Conservation (phyloP, 306 rosid genomes). For the Fragaria iinumae region DNA sequence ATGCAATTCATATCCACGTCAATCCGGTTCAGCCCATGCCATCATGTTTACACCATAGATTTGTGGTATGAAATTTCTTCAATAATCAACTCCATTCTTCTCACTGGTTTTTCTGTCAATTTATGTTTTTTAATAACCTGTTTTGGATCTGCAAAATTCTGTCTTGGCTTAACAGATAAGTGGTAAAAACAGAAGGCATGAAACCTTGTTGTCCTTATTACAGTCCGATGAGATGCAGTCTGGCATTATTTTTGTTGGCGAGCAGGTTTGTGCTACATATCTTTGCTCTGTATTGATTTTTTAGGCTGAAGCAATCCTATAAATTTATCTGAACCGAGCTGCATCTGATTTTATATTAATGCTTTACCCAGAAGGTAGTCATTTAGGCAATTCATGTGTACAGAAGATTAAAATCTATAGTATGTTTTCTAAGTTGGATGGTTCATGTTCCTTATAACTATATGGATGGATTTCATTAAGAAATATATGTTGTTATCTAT, state of each 20-base stretch:
- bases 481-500: not conserved
- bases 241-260: slow-evolving; percentile 70
- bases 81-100: not conserved
- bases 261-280: slow-evolving; percentile 56
- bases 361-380: not conserved
- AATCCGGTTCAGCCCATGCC: slow-evolving; percentile 86
- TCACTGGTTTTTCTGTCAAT: not conserved
- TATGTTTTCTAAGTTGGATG: not conserved
- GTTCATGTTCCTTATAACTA: not conserved
- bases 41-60: slow-evolving; percentile 67
- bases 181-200: slow-evolving; percentile 47
- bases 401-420: not conserved
- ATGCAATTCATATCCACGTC: slow-evolving; percentile 79
- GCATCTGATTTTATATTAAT: slow-evolving; percentile 7
- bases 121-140: not conserved
- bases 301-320: slow-evolving; percentile 20
- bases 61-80: slow-evolving; percentile 51
- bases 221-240: slow-evolving; percentile 68
- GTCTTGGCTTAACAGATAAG: slow-evolving; percentile 52
- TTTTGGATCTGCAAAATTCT: slow-evolving; percentile 23
- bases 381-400: not conserved
- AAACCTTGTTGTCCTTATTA: slow-evolving; percentile 62
- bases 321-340: not conserved
- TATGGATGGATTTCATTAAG: not conserved
- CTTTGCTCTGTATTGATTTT: slow-evolving; percentile 23